These are phyloP conservation scores for Massariosphaeria phaeospora DNA, from an alignment of 495 filamentous ascomycete genomes.

Conservation along the genomic window DNA sequence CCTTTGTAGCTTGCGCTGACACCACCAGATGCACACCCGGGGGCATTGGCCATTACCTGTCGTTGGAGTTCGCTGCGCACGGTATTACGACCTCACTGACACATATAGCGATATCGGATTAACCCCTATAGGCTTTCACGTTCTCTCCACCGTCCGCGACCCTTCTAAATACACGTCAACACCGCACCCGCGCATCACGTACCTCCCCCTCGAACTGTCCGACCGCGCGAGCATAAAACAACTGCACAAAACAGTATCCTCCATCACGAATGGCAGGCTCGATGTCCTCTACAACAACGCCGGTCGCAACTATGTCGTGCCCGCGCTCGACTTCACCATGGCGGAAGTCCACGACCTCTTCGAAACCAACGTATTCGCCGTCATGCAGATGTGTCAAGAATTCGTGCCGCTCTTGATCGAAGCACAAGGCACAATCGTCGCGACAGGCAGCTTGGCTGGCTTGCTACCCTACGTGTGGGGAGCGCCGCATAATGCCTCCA, in stretches of 20 bases:
- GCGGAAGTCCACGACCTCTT: conserved; percentile 51
- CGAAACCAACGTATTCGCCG: conserved; percentile 55
- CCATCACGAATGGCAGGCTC: conserved; percentile 45
- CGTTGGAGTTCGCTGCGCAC: conserved; percentile 51
- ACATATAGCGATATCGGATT: background rate
- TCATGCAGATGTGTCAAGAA: conserved; percentile 56
- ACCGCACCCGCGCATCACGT: conserved; percentile 48
- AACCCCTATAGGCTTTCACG: conserved; percentile 39
- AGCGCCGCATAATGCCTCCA: conserved; percentile 57
- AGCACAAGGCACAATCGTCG: conserved; percentile 57
- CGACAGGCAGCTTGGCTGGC: conserved; percentile 55
- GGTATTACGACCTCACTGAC: conserved; percentile 24
- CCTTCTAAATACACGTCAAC: conserved; percentile 48
- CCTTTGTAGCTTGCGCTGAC: conserved; percentile 5
- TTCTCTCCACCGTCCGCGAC: conserved; percentile 56
- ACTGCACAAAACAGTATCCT: conserved; percentile 45
- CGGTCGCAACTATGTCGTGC: conserved; percentile 57
- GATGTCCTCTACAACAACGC: conserved; percentile 63
- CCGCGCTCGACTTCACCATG: conserved; percentile 53
- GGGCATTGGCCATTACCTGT: conserved; percentile 56
- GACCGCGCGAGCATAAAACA: conserved; percentile 45
- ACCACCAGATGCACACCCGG: conserved; percentile 49
- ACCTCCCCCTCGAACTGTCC: conserved; percentile 52
- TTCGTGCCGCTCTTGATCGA: conserved; percentile 57
- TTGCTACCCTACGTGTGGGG: conserved; percentile 45